Base-by-base conservation (phyloP, 164 flowering plant genomes). In the Sextonia rubra region DNA sequence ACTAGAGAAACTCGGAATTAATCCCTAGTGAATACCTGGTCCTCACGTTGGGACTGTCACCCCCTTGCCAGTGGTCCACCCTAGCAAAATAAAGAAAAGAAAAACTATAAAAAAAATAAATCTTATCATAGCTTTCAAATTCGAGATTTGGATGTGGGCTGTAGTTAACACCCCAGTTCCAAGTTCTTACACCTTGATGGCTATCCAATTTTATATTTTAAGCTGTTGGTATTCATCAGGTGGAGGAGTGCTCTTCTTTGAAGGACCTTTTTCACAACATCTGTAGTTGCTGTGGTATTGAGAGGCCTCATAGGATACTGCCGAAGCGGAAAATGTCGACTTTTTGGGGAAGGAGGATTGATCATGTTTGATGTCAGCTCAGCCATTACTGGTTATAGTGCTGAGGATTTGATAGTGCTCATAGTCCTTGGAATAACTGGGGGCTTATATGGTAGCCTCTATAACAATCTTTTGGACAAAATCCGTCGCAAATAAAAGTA, bases 171-270 rank as follows among this genome's bases (percentile, higher is more conserved):
- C 20, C 58, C 58, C 12, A 52, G 58, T 52, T 52, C n/a, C 58
- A 52, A 29, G 30, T 29, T 64, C 44, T 27, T 29, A 64, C 15
- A 64, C 44, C 67, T 52, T 3, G 14, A 14, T 24, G 20, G 22
- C 29, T 25, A 4, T n/a, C n/a, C n/a, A n/a, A n/a, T n/a, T n/a
- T n/a, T 23, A 7, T 49, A 63, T 67, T 29, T 24, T 44, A 37
- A 56, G 47, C 30, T 52, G 47, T 0, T 69, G 60, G 26, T 12
- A 44, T 69, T 49, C 30, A 63, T 77, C 78, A 94, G 98, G 97
- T 94, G 98, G 98, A 80, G 98, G 70, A 92, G 97, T 80, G 97
- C 99, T 71, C 93, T 94, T 77, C 91, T 94, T 9, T 94, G 98
- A 97, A 89, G 97, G 79, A 88, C 98, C 0, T 92, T 94, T 76